Conservation (phyloP, 306 rosid genomes). For the Castanea mollissima region DNA sequence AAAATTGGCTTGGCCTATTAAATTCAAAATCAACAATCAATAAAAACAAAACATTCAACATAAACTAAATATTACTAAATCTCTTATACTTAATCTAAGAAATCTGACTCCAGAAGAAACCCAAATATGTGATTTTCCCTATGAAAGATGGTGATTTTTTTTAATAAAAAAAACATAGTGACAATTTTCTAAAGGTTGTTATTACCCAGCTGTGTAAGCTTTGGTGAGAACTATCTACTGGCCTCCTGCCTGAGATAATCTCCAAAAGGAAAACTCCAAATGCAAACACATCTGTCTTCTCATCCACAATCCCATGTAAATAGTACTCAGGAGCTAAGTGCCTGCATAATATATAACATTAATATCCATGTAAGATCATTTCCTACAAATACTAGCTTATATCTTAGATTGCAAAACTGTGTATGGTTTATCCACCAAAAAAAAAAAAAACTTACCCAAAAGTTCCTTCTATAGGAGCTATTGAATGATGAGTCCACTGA, state of each 20-base stretch:
- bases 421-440: constrained; percentile 3
- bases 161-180: not conserved
- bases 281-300: constrained; percentile 98
- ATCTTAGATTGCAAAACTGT: not conserved
- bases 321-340: constrained; percentile 97
- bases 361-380: not conserved
- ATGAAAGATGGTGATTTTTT: constrained; percentile 10
- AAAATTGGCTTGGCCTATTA: constrained; percentile 84
- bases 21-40: constrained; percentile 9
- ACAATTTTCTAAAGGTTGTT: not conserved
- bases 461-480: constrained; percentile 97
- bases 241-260: constrained; percentile 83
- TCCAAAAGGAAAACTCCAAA: constrained; percentile 89
- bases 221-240: constrained; percentile 88
- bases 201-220: constrained; percentile 91
- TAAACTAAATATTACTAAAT: constrained; percentile 10
- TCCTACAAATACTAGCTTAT: not conserved
- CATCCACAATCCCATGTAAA: constrained; percentile 96
- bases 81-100: not conserved
- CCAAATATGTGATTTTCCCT: constrained; percentile 5
- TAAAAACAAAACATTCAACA: not conserved
- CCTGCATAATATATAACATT: constrained; percentile 32
- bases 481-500: constrained; percentile 96
- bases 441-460: constrained; percentile 46
- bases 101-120: constrained; percentile 23